Evolutionary conservation across 176 grass and related monocot species (phyloP), one percentile per base, ranked within the genome.

Genomic region (Hyparrhenia diplandra): DNA sequence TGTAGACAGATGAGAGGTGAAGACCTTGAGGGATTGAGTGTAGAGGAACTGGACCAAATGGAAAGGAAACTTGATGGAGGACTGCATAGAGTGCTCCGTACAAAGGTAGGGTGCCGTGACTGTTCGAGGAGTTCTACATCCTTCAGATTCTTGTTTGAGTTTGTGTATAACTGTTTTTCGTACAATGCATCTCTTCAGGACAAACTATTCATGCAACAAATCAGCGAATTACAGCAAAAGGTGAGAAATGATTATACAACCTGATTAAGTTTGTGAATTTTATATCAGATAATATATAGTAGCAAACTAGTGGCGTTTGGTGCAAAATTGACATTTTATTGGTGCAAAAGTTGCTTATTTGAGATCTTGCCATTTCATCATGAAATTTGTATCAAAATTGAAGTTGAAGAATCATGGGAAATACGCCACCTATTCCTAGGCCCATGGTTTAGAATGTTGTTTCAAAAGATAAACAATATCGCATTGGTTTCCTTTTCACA

Each of bases 1-100:
- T 86, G 46, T 69, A 98, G 96, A 64, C 92, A 90, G 69, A 86
- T 98, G 96, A 93, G 88, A 88, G 96, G 96, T 72, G 90, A 98
- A 82, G 88, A 89, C 36, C 92, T 98, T 88, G 86, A 95, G 21
- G 83, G 81, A 39, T 71, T 95, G 58, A 89, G 75, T 88, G 71
- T 91, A 16, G 92, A 82, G 45, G 87, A 98, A 77, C 70, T 98
- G 72, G 90, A 93, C 36, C 85, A 85, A 71, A 86, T 98, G 72
- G 96, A 98, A 86, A 95, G 64, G 80, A 88, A 88, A 27, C 96
- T 98, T 17, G 96, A 98, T 83, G 80, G 82, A 51, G 88, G 96
- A 79, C 73, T 98, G 35, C 84, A 74, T 35, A 85, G 85, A 58
- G 87, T 98, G 37, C 86, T 98, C 57, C 81, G 70, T 61, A 98